These are phyloP conservation scores for Aspergillus nomiae DNA, from an alignment of 2,329 filamentous ascomycete genomes.

Conservation along the genomic window DNA sequence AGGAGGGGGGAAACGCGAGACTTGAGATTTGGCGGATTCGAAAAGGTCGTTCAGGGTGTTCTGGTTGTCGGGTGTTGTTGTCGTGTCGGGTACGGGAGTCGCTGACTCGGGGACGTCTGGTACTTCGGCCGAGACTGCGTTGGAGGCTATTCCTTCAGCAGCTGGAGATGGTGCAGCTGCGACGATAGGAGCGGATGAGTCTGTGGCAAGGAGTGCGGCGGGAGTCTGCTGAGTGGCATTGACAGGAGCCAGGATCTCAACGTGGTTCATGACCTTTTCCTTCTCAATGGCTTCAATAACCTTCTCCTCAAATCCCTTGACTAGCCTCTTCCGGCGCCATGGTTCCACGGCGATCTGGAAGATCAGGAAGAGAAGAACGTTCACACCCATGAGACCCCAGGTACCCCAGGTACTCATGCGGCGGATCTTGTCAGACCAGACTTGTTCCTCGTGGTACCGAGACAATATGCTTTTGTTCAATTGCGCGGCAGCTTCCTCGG, in stretches of 20 bases:
- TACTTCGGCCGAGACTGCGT: conserved; percentile 2
- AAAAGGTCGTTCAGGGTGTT: conserved; percentile 8
- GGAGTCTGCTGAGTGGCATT: not conserved
- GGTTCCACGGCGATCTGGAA: conserved; percentile 91
- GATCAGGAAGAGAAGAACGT: conserved; percentile 83
- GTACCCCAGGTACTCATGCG: conserved; percentile 98
- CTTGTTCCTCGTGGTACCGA: conserved; percentile 97
- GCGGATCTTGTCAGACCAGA: conserved; percentile 97
- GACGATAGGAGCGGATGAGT: not conserved
- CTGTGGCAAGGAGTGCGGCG: not conserved
- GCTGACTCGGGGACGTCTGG: not conserved
- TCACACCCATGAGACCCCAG: conserved; percentile 96
- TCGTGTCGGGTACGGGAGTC: not conserved
- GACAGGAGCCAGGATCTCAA: conserved; percentile 11
- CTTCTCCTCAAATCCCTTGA: conserved; percentile 79
- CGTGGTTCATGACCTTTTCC: conserved; percentile 51
- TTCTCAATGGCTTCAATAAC: conserved; percentile 71
- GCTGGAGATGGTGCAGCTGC: not conserved
- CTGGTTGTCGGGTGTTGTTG: conserved; percentile 1
- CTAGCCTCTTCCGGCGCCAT: conserved; percentile 79
- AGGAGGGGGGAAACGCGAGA: conserved; percentile 25
- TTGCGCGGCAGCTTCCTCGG: conserved; percentile 74
- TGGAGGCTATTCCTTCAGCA: not conserved
- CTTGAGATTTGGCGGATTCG: conserved; percentile 26
- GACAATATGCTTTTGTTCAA: conserved; percentile 82